Evolutionary conservation across 495 filamentous ascomycete species (phyloP).

Genomic region (Bombardia bombarda): DNA sequence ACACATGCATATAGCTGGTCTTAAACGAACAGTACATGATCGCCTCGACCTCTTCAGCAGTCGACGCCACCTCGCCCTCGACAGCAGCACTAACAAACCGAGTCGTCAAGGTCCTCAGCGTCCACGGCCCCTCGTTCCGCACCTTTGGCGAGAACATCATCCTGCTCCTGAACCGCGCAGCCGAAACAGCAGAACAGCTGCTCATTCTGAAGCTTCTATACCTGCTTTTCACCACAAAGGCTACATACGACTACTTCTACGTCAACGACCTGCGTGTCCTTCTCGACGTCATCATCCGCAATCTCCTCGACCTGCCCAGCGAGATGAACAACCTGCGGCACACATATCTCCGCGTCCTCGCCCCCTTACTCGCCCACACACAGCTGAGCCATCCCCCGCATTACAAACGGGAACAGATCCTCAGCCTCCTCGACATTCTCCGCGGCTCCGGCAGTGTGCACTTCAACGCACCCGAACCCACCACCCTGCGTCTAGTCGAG

Average conservation of each 20-base stretch:
- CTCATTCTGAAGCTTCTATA: slow-evolving; percentile 93
- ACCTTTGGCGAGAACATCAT: slow-evolving; percentile 99
- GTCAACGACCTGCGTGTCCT: slow-evolving; percentile 94
- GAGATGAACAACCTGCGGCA: slow-evolving; percentile 75
- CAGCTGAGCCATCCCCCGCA: slow-evolving; percentile 77
- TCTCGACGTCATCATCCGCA: slow-evolving; percentile 92
- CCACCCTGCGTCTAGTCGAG: slow-evolving; percentile 73
- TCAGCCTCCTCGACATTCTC: slow-evolving; percentile 64
- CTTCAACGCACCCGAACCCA: slow-evolving; percentile 86
- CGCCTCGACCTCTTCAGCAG: slow-evolving; percentile 47
- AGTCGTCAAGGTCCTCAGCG: slow-evolving; percentile 79
- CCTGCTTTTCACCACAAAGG: slow-evolving; percentile 82
- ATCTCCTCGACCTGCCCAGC: slow-evolving; percentile 83
- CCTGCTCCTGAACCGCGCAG: slow-evolving; percentile 89
- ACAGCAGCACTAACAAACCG: slow-evolving; percentile 63
- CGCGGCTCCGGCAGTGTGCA: slow-evolving; percentile 56
- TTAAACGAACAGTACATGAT: slow-evolving; percentile 99
- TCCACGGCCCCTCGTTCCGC: slow-evolving; percentile 71
- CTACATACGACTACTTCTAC: slow-evolving; percentile 96
- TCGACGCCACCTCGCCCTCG: slow-evolving; percentile 38
- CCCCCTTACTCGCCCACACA: slow-evolving; percentile 82
- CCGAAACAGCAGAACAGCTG: slow-evolving; percentile 85
- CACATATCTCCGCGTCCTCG: slow-evolving; percentile 95
- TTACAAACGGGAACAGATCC: slow-evolving; percentile 86
- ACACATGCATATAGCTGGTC: slow-evolving; percentile 56